A percentile compares a stretch with the other conserved stretches of the same genome.
Evolutionary conservation across 208 protist species (phyloP).

Genomic region (Entamoeba histolytica): DNA sequence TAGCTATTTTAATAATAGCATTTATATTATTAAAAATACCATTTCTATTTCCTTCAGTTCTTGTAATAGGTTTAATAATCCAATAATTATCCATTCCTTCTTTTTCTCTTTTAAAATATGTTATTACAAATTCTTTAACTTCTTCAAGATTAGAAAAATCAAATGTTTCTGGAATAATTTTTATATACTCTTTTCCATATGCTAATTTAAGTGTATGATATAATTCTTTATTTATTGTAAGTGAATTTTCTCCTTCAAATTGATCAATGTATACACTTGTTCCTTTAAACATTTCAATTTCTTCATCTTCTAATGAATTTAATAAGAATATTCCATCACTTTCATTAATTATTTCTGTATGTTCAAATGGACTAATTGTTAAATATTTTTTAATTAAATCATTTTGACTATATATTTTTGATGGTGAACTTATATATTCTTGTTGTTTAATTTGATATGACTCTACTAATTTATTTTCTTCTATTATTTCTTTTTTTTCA

Average conservation of each 20-base stretch:
- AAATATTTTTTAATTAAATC: not conserved
- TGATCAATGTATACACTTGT: not conserved
- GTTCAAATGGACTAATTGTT: not conserved
- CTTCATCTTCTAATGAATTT: not conserved
- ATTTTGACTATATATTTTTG: not conserved
- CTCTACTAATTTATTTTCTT: not conserved
- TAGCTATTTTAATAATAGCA: not conserved
- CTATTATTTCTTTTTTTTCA: not conserved
- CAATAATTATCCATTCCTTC: not conserved
- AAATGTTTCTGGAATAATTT: not conserved
- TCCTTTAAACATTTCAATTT: not conserved
- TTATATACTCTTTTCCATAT: not conserved
- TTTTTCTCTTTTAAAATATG: not conserved
- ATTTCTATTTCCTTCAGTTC: not conserved
- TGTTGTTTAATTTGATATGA: not conserved
- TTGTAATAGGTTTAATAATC: not conserved
- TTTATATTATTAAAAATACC: not conserved
- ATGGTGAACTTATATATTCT: not conserved
- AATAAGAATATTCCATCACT: not conserved
- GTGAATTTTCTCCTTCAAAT: not conserved
- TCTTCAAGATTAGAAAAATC: not conserved
- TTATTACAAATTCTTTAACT: not conserved
- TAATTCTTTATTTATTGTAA: not conserved
- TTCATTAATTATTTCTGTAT: not conserved
- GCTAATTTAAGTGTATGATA: not conserved